Evolutionary conservation across 2,329 filamentous ascomycete species (phyloP), one percentile per base, ranked within the genome.

Genomic region (Cercospora sesami): DNA sequence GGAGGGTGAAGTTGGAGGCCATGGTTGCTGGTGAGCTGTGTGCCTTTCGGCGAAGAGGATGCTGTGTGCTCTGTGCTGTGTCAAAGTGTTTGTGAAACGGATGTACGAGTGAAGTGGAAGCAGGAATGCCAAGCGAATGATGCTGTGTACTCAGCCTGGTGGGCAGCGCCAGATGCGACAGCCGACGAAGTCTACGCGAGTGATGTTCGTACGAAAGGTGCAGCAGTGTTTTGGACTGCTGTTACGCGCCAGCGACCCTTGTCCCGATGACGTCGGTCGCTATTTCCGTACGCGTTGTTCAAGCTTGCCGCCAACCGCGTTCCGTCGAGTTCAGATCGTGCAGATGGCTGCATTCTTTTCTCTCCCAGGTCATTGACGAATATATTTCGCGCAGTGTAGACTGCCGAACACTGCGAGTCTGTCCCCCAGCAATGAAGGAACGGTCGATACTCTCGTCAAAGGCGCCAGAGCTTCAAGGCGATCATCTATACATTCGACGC

Each of bases 1-100:
- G 59, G 16, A 68, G 66, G 21, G 60, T 33, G 30, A 67, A 63
- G 64, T 63, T 68, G 28, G 65, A 69, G 64, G 67, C 48, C 48
- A 53, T 53, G 48, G 10, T 53, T 53, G 48, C 21, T 70, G n/a
- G 23, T 60, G n/a, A 23, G 61, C 53, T 16, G 53, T 1, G 18
- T 5, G 48, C 26, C 48, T 53, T 53, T 21, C 48, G 18, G 48
- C 28, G 23, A 30, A 8, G 28, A 57, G 28, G 10, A 2, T 23
- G 0, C 2, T n/a, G 53, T 16, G 28, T 28, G 53, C 7, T 30
- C 21, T 64, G 21, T 51, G 23, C 23, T 48, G 26, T 10, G 30
- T 59, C 55, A 59, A 59, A 8, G 12, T 28, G 48, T 28, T 9
- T 36, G 12, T 18, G 28, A 36, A 36, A 23, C 30, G 30, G 36